Percentiles rank a stretch among this genome's conserved stretches.
Conservation (phyloP, 495 filamentous ascomycete genomes). For the Penicillium malachiteum region DNA sequence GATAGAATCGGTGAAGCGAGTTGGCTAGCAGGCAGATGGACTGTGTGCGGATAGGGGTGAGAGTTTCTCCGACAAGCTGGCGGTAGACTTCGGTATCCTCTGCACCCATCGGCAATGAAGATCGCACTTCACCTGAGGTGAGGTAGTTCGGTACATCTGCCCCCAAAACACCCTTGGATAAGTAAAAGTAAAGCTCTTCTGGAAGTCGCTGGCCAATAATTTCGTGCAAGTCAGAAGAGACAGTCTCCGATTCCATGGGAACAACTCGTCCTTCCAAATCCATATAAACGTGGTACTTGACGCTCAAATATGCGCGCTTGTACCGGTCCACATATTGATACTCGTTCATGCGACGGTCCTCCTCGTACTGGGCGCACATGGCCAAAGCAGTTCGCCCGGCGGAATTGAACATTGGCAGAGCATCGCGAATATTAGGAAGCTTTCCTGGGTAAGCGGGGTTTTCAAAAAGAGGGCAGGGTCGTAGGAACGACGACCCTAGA, state of each 20-base stretch:
- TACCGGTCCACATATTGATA: conserved; percentile 79
- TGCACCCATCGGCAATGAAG: conserved; percentile 77
- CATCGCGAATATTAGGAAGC: conserved; percentile 59
- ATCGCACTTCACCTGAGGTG: conserved; percentile 69
- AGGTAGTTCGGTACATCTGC: conserved; percentile 79
- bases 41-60: conserved; percentile 70
- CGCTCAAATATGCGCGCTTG: conserved; percentile 74
- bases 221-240: conserved; percentile 79
- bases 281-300: conserved; percentile 85
- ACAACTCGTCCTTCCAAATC: conserved; percentile 71
- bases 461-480: conserved; percentile 72
- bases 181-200: conserved; percentile 88
- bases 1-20: conserved; percentile 76
- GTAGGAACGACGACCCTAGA: conserved; percentile 76
- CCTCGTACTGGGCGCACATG: conserved; percentile 67
- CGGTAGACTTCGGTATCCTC: conserved; percentile 79
- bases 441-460: conserved; percentile 49
- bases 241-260: conserved; percentile 63
- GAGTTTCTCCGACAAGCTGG: conserved; percentile 66
- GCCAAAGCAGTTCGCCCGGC: conserved; percentile 60
- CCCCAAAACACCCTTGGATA: conserved; percentile 77
- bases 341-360: conserved; percentile 67
- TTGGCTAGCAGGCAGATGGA: conserved; percentile 74
- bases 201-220: conserved; percentile 88
- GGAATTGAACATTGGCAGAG: conserved; percentile 67